Base-by-base conservation (phyloP, 2,329 filamentous ascomycete species). In the Trichoderma lentiforme region DNA sequence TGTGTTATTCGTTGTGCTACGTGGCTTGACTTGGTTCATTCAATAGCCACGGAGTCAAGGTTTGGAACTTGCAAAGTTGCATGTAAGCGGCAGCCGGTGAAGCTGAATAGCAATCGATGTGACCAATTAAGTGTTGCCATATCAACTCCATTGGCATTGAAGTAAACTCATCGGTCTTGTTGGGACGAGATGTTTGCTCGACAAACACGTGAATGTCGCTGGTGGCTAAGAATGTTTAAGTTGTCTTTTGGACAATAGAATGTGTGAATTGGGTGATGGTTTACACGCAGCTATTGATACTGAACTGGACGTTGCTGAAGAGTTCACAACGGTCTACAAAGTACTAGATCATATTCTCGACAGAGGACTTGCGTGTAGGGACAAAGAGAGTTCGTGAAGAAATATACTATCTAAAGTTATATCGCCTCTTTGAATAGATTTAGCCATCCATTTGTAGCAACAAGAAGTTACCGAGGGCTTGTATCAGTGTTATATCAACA, bases 1-100 rank as follows among this genome's bases (percentile, higher is more conserved):
- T 36, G 57, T 62, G 66, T n/a, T 36, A 34, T 61, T 51, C 21
- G 28, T 62, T 53, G 66, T 62, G n/a, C 57, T 70, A 53, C 57
- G 66, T 62, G 57, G 57, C 66, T 34, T 36, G 39, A n/a, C 8
- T 21, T 15, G 15, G 30, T 21, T 53, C 36, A 36, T 65, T 71
- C 36, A 26, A 60, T 66, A 60, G 63, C 36, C 34, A 18, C 21
- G 14, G 24, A 58, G 53, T 63, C 51, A 68, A 71, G 21, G n/a
- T n/a, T 32, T 18, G 7, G 28, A 36, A 11, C 3, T n/a, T 47
- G 26, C n/a, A 43, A 32, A 47, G 36, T 43, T 34, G 32, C 15
- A 26, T 39, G 65, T 32, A 32, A 57, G 53, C 32, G 2, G 26
- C 32, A 11, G 6, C 32, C 14, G 9, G 26, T 53, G 28, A 53